Base-by-base conservation (phyloP, 2,329 filamentous ascomycete genomes). In the Aspergillus sp. region DNA sequence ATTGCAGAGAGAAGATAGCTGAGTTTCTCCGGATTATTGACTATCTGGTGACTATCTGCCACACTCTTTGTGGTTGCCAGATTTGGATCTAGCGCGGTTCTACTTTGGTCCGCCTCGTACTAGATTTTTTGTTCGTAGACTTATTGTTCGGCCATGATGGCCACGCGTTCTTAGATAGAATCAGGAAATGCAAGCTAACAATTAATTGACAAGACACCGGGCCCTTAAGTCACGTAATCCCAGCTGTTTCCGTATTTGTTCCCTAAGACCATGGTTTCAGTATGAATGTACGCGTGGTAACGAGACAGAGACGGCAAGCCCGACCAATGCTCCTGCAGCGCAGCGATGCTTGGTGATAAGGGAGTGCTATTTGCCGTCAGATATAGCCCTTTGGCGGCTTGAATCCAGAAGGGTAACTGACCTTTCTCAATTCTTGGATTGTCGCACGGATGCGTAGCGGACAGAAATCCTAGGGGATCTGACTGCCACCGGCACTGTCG, bases 381-480 rank as follows among this genome's bases (percentile, higher is more conserved):
- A 44, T 44, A 10, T 44, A n/a, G n/a, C 13, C 5, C 3, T 4
- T 41, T 10, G 17, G 17, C 17, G 17, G 38, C 38, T 41, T 11
- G 44, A 45, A 21, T 34, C 10, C 9, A 14, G 44, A 16, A 11
- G 25, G 17, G n/a, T 32, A 29, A 20, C 44, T 10, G 17, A 45
- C 44, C 44, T 45, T 45, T 45, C 25, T 29, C 16, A 45, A 32
- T 29, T 45, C 44, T 32, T 45, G 21, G 16, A 45, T 31, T 11
- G 25, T 31, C 29, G 14, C n/a, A 32, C 44, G n/a, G 44, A 45
- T 45, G 44, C 19, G 40, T 29, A 14, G 32, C 40, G 13, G 29
- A 68, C 44, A 72, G 67, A 55, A 74, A 72, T 46, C 54, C 56
- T 40, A 71, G 50, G 38, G 66, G 66, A 42, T 62, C 56, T 42